A percentile compares a stretch with the other conserved stretches of the same genome.
phyloP scores from a whole-genome alignment of 177 flowering plant species.

The Vitis hybrid region DNA sequence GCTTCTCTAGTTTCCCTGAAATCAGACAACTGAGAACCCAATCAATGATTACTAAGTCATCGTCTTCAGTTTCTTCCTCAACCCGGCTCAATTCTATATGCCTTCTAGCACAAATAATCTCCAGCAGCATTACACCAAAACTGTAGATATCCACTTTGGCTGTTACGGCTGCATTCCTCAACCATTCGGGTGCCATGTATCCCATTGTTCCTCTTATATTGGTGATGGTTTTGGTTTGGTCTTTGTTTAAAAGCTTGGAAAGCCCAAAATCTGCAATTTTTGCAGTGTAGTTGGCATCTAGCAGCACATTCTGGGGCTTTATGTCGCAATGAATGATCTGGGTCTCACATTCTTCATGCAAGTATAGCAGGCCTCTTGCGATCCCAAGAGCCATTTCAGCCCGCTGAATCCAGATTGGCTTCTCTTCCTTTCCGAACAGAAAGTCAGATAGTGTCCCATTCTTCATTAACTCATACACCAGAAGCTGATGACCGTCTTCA shows the following conservation, averaged over 20 bases:
- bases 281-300: conserved; percentile 19
- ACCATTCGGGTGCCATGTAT: conserved; percentile 38
- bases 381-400: conserved; percentile 28
- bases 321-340: conserved; percentile 35
- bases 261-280: conserved; percentile 40
- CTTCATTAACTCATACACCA: conserved; percentile 27
- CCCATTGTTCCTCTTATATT: conserved; percentile 30
- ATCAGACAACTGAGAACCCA: conserved; percentile 15
- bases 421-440: conserved; percentile 11
- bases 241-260: conserved; percentile 34
- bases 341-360: conserved; percentile 28
- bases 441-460: conserved; percentile 20
- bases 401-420: conserved; percentile 23
- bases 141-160: conserved; percentile 34
- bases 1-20: conserved; percentile 14
- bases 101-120: conserved; percentile 32
- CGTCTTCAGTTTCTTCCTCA: conserved; percentile 21
- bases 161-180: conserved; percentile 22
- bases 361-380: conserved; percentile 27
- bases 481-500: conserved; percentile 6
- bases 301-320: conserved; percentile 34
- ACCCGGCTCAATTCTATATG: conserved; percentile 20
- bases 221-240: conserved; percentile 33
- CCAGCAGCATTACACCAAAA: conserved; percentile 34
- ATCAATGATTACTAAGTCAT: conserved; percentile 13